Conservation (phyloP, 2,329 filamentous ascomycete genomes). For the Coniochaeta ligniaria region DNA sequence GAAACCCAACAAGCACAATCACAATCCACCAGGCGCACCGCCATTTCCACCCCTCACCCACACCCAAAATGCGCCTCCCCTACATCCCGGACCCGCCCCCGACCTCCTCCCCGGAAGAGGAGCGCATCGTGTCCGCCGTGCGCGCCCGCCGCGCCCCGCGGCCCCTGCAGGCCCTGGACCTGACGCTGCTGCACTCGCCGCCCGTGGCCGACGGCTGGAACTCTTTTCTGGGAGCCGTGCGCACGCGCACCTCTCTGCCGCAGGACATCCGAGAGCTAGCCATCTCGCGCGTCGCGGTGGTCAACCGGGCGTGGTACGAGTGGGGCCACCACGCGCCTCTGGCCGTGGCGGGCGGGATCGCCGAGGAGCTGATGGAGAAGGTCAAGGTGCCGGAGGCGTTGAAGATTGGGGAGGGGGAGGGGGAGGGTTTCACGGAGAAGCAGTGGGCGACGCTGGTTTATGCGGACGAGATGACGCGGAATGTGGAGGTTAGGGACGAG, state of each 20-base stretch:
- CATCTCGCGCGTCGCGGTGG: conserved; percentile 72
- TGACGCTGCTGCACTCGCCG: conserved; percentile 67
- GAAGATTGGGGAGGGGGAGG: conserved; percentile 19
- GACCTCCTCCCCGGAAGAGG: conserved; percentile 35
- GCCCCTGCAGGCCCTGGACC: conserved; percentile 67
- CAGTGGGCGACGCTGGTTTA: conserved; percentile 67
- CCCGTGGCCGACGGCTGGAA: conserved; percentile 73
- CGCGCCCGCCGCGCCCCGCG: conserved; percentile 58
- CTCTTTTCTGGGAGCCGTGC: conserved; percentile 56
- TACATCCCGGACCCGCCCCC: conserved; percentile 51
- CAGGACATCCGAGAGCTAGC: conserved; percentile 65
- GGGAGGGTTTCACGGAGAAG: conserved; percentile 40
- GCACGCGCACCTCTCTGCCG: conserved; percentile 42
- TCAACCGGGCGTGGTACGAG: conserved; percentile 80
- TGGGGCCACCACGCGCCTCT: conserved; percentile 75
- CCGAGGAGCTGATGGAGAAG: conserved; percentile 38
- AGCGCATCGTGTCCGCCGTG: conserved; percentile 56
- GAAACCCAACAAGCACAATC: neutral
- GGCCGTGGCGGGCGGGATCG: conserved; percentile 49
- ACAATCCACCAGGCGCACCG: neutral
- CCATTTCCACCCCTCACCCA: conserved; percentile 6
- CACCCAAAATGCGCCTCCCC: conserved; percentile 54
- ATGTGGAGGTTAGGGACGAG: conserved; percentile 60
- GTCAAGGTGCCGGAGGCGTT: conserved; percentile 27
- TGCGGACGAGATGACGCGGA: conserved; percentile 77